Conservation (phyloP, 1,284 basidiomycete genomes). For the Cryptococcus sp. region DNA sequence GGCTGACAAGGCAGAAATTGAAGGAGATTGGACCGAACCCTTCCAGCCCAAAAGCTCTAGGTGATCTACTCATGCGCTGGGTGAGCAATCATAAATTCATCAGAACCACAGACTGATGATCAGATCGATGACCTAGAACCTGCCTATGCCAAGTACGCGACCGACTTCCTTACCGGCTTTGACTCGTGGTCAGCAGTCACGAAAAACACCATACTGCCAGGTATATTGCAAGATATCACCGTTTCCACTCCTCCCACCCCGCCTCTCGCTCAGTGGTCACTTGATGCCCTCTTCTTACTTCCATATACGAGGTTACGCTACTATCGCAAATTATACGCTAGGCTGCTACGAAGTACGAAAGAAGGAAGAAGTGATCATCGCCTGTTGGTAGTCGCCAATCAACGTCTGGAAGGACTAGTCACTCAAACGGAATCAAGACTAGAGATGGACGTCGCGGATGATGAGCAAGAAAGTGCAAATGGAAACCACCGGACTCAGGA, state of each 20-base stretch:
- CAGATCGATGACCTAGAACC: constrained; percentile 85
- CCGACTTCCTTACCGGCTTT: constrained; percentile 70
- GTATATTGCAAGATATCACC: constrained; percentile 69
- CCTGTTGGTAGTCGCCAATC: constrained; percentile 72
- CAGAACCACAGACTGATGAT: background rate
- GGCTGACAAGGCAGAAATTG: constrained; percentile 61
- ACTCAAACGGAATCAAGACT: constrained; percentile 62
- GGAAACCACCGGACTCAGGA: constrained; percentile 18
- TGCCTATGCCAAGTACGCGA: constrained; percentile 78
- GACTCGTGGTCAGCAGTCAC: constrained; percentile 76
- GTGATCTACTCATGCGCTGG: constrained; percentile 96
- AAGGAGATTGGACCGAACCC: constrained; percentile 92
- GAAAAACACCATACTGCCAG: constrained; percentile 65
- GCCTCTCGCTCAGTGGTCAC: constrained; percentile 60
- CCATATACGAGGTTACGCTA: constrained; percentile 82
- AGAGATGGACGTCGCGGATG: constrained; percentile 44
- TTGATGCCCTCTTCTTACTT: constrained; percentile 81
- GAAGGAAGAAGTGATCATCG: constrained; percentile 84
- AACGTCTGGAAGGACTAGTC: constrained; percentile 72
- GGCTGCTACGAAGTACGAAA: constrained; percentile 79
- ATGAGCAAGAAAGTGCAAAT: constrained; percentile 5
- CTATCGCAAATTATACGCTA: constrained; percentile 86
- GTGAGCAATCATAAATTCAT: constrained; percentile 51
- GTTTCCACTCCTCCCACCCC: constrained; percentile 56
- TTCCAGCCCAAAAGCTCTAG: constrained; percentile 88